Conservation (phyloP, 2,329 filamentous ascomycete genomes). For the Stachybotrys chartarum region DNA sequence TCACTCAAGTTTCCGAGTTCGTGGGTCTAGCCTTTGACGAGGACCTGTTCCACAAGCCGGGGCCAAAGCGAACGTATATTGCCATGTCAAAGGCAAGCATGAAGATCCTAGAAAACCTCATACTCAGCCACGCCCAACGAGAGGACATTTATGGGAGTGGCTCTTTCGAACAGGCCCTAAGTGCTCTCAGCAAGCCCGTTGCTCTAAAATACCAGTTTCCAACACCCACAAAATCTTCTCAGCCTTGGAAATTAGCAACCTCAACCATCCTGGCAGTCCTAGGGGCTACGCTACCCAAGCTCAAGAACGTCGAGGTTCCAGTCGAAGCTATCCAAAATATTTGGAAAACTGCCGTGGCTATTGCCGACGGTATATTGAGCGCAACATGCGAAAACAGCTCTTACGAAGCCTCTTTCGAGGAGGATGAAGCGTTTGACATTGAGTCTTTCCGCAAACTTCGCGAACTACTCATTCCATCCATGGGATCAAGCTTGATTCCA, state of each 20-base stretch:
- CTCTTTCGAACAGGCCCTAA: constrained; percentile 57
- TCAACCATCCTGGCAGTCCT: constrained; percentile 63
- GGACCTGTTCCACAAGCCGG: constrained; percentile 23
- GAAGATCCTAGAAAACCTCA: constrained; percentile 55
- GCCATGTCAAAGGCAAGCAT: constrained; percentile 83
- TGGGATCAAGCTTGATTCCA: constrained; percentile 60
- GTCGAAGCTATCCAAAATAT: constrained; percentile 44
- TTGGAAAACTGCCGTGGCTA: constrained; percentile 63
- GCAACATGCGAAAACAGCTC: constrained; percentile 49
- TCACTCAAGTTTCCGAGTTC: constrained; percentile 63
- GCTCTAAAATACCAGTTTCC: constrained; percentile 73
- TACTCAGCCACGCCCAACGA: constrained; percentile 52
- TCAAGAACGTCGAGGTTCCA: constrained; percentile 42
- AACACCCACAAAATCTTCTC: constrained; percentile 60
- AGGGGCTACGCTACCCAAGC: constrained; percentile 54
- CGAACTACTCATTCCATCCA: constrained; percentile 63
- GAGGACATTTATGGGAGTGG: constrained; percentile 63
- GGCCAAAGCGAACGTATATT: constrained; percentile 68
- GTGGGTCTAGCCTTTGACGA: constrained; percentile 59
- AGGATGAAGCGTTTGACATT: constrained; percentile 80
- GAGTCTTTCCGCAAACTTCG: constrained; percentile 62
- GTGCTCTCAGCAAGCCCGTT: constrained; percentile 63
- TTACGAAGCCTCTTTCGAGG: constrained; percentile 40
- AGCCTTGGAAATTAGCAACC: constrained; percentile 77
- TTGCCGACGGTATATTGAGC: constrained; percentile 61